Base-by-base conservation (phyloP, 2,329 filamentous ascomycete genomes). In the Aspergillus tamarii region DNA sequence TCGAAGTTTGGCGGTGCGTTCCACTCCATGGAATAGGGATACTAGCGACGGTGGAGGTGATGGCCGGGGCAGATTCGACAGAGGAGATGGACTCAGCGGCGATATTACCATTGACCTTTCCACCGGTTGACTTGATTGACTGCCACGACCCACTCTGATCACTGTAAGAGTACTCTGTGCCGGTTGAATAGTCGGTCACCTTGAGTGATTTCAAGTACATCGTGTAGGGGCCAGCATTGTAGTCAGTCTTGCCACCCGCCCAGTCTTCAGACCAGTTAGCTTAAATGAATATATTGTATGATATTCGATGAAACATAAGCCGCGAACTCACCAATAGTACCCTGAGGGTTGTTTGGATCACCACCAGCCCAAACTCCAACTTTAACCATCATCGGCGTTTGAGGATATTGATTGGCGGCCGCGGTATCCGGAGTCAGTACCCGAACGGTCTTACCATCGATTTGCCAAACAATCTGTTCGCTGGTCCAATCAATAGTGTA, bases 371-470 rank as follows among this genome's bases (percentile, higher is more conserved):
- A 99, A 62, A 91, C 84, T 65, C 95, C 95, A 71, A 98, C 89
- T 80, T 94, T 96, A 80, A 98, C 82, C 80, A 93, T 91, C 93
- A 97, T 97, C 4, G 95, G 95, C 0, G 93, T 93, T 81, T 99
- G 95, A 9, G 95, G 95, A 75, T 96, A 99, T 78, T 96, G 91
- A 66, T 75, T 73, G 45, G 84, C 75, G 65, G 89, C 86, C 64
- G 94, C 91, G 59, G 91, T 88, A 57, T 81, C 83, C 46, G 88
- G 86, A 54, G 85, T 88, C 63, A 97, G 84, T 12, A 91, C 91
- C 64, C 95, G 90, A 56, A 97, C 87, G 7, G 90, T 88, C 16
- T 84, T 87, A 62, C 90, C 91, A 74, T 91, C 91, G 66, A 96
- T 91, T 66, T 89, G 88, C 94, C 94, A 99, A 43, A 93, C 85